Conservation (phyloP, 2,329 filamentous ascomycete species). For the Tolypocladium ovalisporum region DNA sequence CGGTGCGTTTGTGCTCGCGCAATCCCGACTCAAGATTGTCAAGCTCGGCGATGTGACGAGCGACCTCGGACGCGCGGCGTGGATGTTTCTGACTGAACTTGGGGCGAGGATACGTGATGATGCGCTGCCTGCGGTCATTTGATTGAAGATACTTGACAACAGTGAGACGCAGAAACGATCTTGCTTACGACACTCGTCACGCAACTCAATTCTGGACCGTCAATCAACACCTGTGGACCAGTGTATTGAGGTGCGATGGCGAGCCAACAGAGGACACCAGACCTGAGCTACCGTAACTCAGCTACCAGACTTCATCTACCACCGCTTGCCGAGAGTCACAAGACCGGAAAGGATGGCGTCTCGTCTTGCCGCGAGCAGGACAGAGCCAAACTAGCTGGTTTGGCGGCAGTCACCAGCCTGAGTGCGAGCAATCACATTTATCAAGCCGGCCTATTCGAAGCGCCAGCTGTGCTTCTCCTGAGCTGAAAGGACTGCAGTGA, state of each 20-base stretch:
- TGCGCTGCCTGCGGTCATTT: background rate
- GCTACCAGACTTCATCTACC: background rate
- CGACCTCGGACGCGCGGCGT: slow-evolving; percentile 21
- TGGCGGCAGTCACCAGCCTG: background rate
- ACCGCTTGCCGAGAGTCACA: background rate
- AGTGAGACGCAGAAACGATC: too few species aligned
- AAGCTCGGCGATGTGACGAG: slow-evolving; percentile 17
- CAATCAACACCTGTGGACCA: too few species aligned
- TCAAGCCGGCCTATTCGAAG: background rate
- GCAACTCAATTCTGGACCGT: too few species aligned
- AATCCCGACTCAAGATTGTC: slow-evolving; percentile 38
- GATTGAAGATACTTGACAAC: too few species aligned
- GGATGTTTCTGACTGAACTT: slow-evolving; percentile 25
- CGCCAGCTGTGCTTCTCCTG: background rate
- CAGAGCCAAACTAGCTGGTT: too few species aligned
- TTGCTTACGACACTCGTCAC: too few species aligned
- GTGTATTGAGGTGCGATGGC: background rate
- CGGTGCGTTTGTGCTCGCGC: slow-evolving; percentile 43
- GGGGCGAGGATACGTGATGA: slow-evolving; percentile 21
- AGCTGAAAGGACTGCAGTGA: background rate
- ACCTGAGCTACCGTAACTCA: too few species aligned
- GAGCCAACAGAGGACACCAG: background rate
- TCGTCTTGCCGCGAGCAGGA: background rate
- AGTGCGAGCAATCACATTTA: background rate
- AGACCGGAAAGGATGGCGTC: background rate